Evolutionary conservation across 306 rosid species (phyloP).

Genomic region (Sophora flavescens): DNA sequence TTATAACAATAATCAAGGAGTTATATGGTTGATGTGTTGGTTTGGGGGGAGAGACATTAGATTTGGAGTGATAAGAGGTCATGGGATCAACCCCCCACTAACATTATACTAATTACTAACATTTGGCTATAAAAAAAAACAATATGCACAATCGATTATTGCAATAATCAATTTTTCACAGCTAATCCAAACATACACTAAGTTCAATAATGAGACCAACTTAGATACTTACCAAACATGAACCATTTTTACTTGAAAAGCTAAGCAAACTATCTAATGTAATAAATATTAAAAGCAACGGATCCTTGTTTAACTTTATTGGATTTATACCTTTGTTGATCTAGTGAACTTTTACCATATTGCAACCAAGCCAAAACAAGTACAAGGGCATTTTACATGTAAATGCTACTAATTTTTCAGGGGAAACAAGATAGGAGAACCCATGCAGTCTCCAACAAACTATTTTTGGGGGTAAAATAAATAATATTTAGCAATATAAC

Average conservation of each 20-base stretch:
- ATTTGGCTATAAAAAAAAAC: too few species aligned
- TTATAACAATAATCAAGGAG: too few species aligned
- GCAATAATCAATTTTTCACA: too few species aligned
- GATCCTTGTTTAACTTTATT: slow-evolving; percentile 9
- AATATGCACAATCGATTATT: too few species aligned
- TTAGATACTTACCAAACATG: background rate
- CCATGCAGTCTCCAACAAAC: slow-evolving; percentile 2
- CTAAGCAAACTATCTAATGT: background rate
- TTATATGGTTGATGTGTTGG: background rate
- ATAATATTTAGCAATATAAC: slow-evolving; percentile 1
- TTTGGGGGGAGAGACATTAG: background rate
- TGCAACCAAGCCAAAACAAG: slow-evolving; percentile 23
- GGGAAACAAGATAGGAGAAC: slow-evolving; percentile 15
- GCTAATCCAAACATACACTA: too few species aligned
- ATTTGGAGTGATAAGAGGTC: too few species aligned
- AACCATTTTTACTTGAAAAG: background rate
- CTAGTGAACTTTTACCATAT: background rate
- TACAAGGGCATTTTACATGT: background rate
- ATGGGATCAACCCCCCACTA: too few species aligned
- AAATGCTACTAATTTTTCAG: background rate
- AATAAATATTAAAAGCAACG: background rate
- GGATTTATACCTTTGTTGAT: background rate
- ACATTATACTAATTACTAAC: too few species aligned
- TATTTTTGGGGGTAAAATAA: slow-evolving; percentile 7
- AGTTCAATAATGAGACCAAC: background rate